phyloP scores from a whole-genome alignment of 805 yeast genomes.

The Kodamaea laetipori region DNA sequence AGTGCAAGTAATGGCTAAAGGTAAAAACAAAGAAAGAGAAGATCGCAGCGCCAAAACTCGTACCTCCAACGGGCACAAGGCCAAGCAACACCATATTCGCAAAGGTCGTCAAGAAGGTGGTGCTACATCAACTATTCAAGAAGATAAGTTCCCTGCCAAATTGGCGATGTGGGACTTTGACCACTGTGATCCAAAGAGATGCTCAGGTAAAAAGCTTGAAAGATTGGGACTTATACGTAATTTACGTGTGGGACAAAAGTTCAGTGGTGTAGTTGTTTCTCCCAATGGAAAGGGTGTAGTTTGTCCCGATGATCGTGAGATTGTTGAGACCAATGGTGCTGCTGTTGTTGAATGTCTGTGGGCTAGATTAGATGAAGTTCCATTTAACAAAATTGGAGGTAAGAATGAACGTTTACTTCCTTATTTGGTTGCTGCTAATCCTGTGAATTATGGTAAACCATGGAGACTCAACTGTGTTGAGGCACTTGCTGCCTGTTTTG shows the following conservation, averaged over 20 bases:
- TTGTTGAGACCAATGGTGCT: conserved; percentile 82
- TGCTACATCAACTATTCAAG: conserved; percentile 28
- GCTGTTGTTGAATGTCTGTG: conserved; percentile 99
- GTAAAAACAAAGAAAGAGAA: conserved; percentile 54
- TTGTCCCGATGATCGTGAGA: conserved; percentile 79
- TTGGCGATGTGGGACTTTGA: conserved; percentile 99
- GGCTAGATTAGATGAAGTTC: conserved; percentile 98
- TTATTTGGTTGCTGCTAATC: conserved; percentile 92
- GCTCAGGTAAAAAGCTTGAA: conserved; percentile 93
- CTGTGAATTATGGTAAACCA: conserved; percentile 95
- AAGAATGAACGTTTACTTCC: conserved; percentile 84
- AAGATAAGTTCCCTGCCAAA: conserved; percentile 67
- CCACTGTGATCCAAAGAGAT: conserved; percentile 97
- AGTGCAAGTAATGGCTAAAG: conserved; percentile 48
- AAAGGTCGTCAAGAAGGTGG: conserved; percentile 39
- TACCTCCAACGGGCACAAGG: conserved; percentile 59
- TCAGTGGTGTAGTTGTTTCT: conserved; percentile 85
- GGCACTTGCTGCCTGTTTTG: conserved; percentile 95
- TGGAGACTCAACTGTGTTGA: conserved; percentile 97
- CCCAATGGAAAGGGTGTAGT: conserved; percentile 91
- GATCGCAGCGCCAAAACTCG: conserved; percentile 35
- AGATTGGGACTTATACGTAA: conserved; percentile 80
- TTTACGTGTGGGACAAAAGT: conserved; percentile 89
- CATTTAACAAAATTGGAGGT: conserved; percentile 91
- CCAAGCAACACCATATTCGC: conserved; percentile 53